Conservation (phyloP, 768 basidiomycete species). For the Kwoniella bestiolae region DNA sequence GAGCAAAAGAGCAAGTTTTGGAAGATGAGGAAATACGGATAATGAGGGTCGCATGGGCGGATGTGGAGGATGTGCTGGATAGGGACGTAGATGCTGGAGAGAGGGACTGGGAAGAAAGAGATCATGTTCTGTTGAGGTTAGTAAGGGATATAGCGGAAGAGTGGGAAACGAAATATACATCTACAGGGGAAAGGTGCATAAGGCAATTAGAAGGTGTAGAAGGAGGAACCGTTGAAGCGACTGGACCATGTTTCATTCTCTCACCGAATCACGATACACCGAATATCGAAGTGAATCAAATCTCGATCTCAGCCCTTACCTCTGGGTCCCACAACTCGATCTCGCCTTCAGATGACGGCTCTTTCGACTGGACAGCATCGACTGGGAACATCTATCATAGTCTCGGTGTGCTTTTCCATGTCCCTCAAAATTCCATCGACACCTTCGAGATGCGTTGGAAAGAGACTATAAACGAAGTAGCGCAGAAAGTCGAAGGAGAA, state of each 20-base stretch:
- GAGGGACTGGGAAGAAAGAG: conserved; percentile 31
- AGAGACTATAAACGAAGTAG: conserved; percentile 14
- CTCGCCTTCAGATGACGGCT: not conserved
- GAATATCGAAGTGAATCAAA: not conserved
- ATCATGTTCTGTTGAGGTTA: conserved; percentile 26
- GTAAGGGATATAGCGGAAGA: conserved; percentile 36
- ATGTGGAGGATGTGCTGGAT: conserved; percentile 48
- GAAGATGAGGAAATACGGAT: conserved; percentile 36
- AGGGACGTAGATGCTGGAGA: conserved; percentile 16
- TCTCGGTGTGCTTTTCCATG: conserved; percentile 30
- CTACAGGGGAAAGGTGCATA: conserved; percentile 26
- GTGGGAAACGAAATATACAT: conserved; percentile 30
- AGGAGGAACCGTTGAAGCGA: not conserved
- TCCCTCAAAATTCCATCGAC: conserved; percentile 10
- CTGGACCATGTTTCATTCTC: conserved; percentile 31
- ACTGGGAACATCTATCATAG: conserved; percentile 36
- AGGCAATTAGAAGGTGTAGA: conserved; percentile 10
- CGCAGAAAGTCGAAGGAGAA: conserved; percentile 31
- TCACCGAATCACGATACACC: conserved; percentile 8
- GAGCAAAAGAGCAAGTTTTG: not conserved
- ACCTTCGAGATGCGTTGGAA: conserved; percentile 38
- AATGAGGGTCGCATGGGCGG: conserved; percentile 43
- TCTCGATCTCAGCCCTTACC: conserved; percentile 6
- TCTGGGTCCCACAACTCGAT: not conserved
- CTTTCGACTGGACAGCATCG: conserved; percentile 4